Evolutionary conservation across 2,329 filamentous ascomycete species (phyloP).

Genomic region (Sphaerostilbella broomeana): DNA sequence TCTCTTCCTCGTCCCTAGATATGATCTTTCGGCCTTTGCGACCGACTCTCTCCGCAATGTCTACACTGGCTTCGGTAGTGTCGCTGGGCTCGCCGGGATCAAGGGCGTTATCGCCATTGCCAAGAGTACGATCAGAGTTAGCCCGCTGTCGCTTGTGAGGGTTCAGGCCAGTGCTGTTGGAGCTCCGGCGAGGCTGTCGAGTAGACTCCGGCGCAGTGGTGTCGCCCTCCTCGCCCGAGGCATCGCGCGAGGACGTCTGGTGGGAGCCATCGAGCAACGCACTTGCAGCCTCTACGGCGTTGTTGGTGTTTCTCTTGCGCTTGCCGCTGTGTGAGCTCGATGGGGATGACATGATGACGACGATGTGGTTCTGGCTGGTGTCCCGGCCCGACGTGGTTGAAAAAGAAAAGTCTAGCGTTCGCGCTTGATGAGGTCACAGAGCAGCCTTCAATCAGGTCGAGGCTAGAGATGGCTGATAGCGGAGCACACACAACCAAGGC

Average conservation of each 20-base stretch:
- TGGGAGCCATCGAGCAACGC: slow-evolving; percentile 46
- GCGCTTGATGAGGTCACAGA: too few species aligned
- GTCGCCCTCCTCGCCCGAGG: slow-evolving; percentile 73
- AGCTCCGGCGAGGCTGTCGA: slow-evolving; percentile 54
- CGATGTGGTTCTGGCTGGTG: too few species aligned
- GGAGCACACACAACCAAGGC: too few species aligned
- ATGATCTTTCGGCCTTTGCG: slow-evolving; percentile 47
- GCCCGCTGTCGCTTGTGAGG: slow-evolving; percentile 70
- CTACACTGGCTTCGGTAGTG: slow-evolving; percentile 60
- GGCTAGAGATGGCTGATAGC: too few species aligned
- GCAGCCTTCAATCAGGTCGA: too few species aligned
- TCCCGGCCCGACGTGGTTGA: too few species aligned
- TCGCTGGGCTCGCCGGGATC: slow-evolving; percentile 65
- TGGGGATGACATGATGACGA: slow-evolving; percentile 53
- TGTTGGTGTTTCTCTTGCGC: slow-evolving; percentile 68
- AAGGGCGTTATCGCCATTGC: slow-evolving; percentile 40
- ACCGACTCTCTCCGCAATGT: slow-evolving; percentile 57
- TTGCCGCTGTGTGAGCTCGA: slow-evolving; percentile 55
- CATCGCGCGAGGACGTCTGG: slow-evolving; percentile 71
- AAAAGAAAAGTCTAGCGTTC: too few species aligned
- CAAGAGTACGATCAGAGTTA: slow-evolving; percentile 45
- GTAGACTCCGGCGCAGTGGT: slow-evolving; percentile 59
- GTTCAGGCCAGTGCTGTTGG: slow-evolving; percentile 46
- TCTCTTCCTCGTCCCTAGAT: slow-evolving; percentile 37
- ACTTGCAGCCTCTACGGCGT: slow-evolving; percentile 38